Evolutionary conservation across 345 rosid species (phyloP), one percentile per base, ranked within the genome.

Genomic region (Odontarrhena argentea): DNA sequence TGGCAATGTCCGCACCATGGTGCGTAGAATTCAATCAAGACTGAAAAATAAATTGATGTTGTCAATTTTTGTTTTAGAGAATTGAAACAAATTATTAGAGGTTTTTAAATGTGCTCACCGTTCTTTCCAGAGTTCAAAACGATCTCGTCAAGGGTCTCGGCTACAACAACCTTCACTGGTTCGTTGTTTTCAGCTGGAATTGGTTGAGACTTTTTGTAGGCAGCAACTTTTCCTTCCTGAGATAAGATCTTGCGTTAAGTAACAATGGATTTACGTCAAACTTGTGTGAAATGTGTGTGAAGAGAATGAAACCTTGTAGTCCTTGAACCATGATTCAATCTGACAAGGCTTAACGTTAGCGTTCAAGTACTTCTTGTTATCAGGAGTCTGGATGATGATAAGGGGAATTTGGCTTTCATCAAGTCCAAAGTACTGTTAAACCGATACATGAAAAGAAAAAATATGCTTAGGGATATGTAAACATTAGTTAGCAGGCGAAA

Each of bases 1-100:
- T 91, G 79, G 87, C 97, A 94, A 68, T 94, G 96, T 70, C 99
- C 99, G 71, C 97, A 94, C 99, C 99, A 88, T 0, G 97, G 97
- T 46, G 99, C 97, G 59, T 94, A 94, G 63, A 94, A 94, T 77
- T 91, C 99, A 8, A 94, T 69, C 38, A 94, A 77, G 62, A 94
- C 97, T 94, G 52, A 12, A 3, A 15, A 8, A 60, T 22, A 36
- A 43, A 55, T 49, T 42, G 1, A 28, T 6, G 36, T 15, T 7
- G 35, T 58, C 11, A 44, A 32, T 51, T 42, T 41, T 76, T 14
- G 47, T 38, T 38, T 69, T 49, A 18, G 57, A 15, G 14, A 3
- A 34, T 10, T 1, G 6, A 36, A 57, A 48, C 7, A 26, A 42
- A n/a, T 5, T 0, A 25, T 2, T 36, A 48, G 58, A 58, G 44